These are phyloP conservation scores for Platanthera zijinensis DNA, from an alignment of 106 monocot genomes.

Conservation along the genomic window DNA sequence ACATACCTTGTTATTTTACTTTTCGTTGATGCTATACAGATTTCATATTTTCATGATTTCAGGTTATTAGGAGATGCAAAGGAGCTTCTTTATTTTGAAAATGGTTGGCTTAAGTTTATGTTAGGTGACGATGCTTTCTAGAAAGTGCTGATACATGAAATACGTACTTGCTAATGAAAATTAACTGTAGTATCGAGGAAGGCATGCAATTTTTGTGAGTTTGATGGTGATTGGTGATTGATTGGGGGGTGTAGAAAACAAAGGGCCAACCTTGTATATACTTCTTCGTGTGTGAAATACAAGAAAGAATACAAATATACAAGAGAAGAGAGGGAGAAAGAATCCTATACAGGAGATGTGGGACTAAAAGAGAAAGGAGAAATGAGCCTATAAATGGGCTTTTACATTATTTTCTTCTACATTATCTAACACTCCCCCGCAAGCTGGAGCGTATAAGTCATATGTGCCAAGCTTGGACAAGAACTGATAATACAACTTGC, in stretches of 20 bases:
- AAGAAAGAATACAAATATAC: too few species aligned
- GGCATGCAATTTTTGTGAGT: neutral
- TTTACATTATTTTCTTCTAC: too few species aligned
- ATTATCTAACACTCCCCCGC: too few species aligned
- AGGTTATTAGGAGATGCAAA: neutral
- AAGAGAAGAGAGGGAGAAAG: too few species aligned
- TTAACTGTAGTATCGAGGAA: neutral
- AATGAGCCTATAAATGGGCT: too few species aligned
- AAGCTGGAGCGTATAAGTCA: too few species aligned
- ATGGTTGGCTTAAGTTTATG: neutral
- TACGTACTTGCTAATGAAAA: neutral
- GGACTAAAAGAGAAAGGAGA: too few species aligned
- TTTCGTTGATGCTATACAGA: neutral
- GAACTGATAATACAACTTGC: too few species aligned
- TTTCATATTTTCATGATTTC: neutral
- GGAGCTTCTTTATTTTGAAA: neutral
- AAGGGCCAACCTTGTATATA: too few species aligned
- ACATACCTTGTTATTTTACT: neutral
- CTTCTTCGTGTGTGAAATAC: too few species aligned
- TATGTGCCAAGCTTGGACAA: too few species aligned
- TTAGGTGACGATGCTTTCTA: neutral
- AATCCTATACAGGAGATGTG: too few species aligned
- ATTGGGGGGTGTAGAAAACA: neutral
- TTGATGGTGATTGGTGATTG: neutral
- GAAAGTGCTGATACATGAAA: neutral